Evolutionary conservation across 1,139 yeast species (phyloP).

Genomic region (Arxiozyma heterogenica): DNA sequence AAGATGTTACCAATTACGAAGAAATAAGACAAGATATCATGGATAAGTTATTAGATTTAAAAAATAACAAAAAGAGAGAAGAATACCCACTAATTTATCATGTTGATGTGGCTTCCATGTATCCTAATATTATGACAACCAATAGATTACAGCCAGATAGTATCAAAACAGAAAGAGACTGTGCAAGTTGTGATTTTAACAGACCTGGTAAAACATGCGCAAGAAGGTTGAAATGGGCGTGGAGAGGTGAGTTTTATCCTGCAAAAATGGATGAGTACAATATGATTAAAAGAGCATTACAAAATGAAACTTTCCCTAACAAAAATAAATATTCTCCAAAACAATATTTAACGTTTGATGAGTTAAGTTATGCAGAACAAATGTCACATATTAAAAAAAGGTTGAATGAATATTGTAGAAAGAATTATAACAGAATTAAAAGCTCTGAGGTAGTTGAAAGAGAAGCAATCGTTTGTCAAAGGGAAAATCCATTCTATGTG

Average conservation of each 20-base stretch:
- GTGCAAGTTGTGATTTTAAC: constrained; percentile 96
- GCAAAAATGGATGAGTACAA: constrained; percentile 86
- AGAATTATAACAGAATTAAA: constrained; percentile 73
- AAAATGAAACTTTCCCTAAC: constrained; percentile 69
- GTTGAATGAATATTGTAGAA: constrained; percentile 75
- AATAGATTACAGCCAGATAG: constrained; percentile 97
- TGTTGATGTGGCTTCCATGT: constrained; percentile 99
- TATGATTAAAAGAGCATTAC: constrained; percentile 78
- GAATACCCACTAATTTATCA: constrained; percentile 90
- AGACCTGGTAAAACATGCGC: constrained; percentile 93
- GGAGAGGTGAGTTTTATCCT: constrained; percentile 96
- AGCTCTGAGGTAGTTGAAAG: constrained; percentile 78
- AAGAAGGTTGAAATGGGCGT: constrained; percentile 86
- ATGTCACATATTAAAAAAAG: constrained; percentile 68
- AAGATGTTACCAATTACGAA: constrained; percentile 71
- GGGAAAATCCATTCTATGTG: constrained; percentile 96
- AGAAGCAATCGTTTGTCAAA: constrained; percentile 91
- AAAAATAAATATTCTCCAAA: constrained; percentile 32
- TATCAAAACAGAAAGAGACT: constrained; percentile 88
- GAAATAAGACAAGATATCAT: constrained; percentile 58
- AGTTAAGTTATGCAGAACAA: constrained; percentile 69
- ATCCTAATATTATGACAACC: constrained; percentile 97
- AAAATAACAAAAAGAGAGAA: constrained; percentile 50
- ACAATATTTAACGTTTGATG: constrained; percentile 58
- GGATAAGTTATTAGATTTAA: constrained; percentile 46